Percentiles rank a stretch among this genome's conserved stretches.
These are phyloP conservation scores for Epichloe amarillans DNA, from an alignment of 2,329 filamentous ascomycete genomes.

Conservation along the genomic window DNA sequence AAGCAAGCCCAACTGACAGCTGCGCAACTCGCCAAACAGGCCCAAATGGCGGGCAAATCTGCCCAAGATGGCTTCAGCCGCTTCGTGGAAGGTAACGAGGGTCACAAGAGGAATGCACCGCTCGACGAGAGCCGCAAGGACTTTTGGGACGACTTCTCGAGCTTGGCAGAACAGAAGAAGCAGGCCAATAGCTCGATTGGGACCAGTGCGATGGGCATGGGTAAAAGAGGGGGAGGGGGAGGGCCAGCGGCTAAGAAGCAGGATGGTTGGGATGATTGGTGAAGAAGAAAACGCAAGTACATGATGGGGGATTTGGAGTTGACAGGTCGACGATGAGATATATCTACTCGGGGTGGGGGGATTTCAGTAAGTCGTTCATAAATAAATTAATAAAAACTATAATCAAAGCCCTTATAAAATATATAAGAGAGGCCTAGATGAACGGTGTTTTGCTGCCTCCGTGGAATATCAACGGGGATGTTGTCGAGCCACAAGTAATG, in stretches of 20 bases:
- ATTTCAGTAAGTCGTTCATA: slow-evolving; percentile 8
- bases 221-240: slow-evolving; percentile 22
- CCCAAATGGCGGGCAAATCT: slow-evolving; percentile 56
- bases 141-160: slow-evolving; percentile 88
- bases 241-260: slow-evolving; percentile 24
- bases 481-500: background rate
- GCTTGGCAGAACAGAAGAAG: slow-evolving; percentile 44
- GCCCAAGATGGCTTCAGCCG: slow-evolving; percentile 70
- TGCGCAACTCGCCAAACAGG: slow-evolving; percentile 51
- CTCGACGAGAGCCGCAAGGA: slow-evolving; percentile 57
- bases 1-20: slow-evolving; percentile 49
- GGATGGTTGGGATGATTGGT: slow-evolving; percentile 56
- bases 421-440: background rate
- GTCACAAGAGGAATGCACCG: slow-evolving; percentile 23
- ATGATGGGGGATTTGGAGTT: slow-evolving; percentile 3
- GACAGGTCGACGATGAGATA: slow-evolving; percentile 11
- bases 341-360: background rate
- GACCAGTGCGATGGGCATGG: slow-evolving; percentile 46
- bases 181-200: slow-evolving; percentile 37
- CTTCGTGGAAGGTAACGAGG: slow-evolving; percentile 68
- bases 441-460: slow-evolving; percentile 3
- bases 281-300: slow-evolving; percentile 16
- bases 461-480: background rate
- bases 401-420: no score
- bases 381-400: no score